phyloP scores from a whole-genome alignment of 2,329 filamentous ascomycete genomes.

The Botrytis squamosa region DNA sequence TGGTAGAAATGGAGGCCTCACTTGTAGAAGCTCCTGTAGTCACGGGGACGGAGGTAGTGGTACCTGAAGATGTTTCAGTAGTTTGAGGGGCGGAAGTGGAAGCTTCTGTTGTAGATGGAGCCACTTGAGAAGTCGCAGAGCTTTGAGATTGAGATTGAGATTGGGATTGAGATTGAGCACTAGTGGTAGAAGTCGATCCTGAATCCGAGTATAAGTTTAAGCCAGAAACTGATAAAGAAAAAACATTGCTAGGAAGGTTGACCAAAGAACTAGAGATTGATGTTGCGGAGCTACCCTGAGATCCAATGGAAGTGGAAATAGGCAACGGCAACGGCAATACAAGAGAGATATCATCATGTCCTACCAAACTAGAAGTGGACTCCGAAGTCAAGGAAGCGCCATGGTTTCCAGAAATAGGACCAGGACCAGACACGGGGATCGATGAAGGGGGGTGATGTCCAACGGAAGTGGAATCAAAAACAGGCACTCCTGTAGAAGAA shows the following conservation, averaged over 20 bases:
- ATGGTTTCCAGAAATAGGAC: slow-evolving; percentile 1
- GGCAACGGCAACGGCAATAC: neutral
- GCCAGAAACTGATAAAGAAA: slow-evolving; percentile 16
- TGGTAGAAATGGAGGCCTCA: slow-evolving; percentile 16
- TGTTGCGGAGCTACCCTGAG: slow-evolving; percentile 1
- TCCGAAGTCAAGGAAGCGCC: slow-evolving; percentile 2
- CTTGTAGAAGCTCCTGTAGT: slow-evolving; percentile 20
- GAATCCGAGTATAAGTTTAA: slow-evolving; percentile 24
- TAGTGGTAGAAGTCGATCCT: slow-evolving; percentile 21
- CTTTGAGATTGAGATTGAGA: slow-evolving; percentile 15
- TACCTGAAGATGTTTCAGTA: slow-evolving; percentile 2
- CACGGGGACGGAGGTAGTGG: neutral
- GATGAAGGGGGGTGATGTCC: slow-evolving; percentile 12
- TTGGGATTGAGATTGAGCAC: slow-evolving; percentile 10
- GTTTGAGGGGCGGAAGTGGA: slow-evolving; percentile 5
- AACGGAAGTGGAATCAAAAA: slow-evolving; percentile 14
- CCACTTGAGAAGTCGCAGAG: slow-evolving; percentile 15
- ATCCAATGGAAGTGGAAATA: slow-evolving; percentile 14
- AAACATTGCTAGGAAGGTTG: slow-evolving; percentile 11
- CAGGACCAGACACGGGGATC: neutral
- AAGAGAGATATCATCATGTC: slow-evolving; percentile 1
- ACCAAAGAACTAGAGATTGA: slow-evolving; percentile 14
- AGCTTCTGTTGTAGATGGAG: slow-evolving; percentile 2
- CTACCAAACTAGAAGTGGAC: slow-evolving; percentile 8
- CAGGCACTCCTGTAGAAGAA: neutral